Evolutionary conservation across 768 basidiomycete species (phyloP).

Genomic region (Suillus cothurnatus): DNA sequence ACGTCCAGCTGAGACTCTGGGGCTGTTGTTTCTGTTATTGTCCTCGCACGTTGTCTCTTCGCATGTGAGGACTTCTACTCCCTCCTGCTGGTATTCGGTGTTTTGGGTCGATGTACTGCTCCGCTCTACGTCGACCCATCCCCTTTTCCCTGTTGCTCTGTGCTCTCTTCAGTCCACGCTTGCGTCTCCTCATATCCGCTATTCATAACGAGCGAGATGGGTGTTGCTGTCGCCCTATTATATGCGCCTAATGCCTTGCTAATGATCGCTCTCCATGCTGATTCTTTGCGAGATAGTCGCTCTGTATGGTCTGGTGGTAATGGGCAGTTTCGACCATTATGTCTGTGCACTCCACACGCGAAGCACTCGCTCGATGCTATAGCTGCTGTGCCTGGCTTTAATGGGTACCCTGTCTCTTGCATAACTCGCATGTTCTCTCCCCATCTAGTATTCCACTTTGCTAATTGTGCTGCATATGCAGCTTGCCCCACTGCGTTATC

Average conservation of each 20-base stretch:
- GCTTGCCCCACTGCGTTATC: too few relatives aligned
- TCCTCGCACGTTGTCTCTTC: neutral
- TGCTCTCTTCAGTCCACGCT: neutral
- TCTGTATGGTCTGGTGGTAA: too few relatives aligned
- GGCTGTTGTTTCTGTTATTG: neutral
- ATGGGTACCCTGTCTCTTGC: too few relatives aligned
- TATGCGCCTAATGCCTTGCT: neutral
- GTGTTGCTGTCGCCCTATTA: neutral
- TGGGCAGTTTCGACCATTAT: too few relatives aligned
- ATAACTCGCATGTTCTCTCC: too few relatives aligned
- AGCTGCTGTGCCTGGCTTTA: too few relatives aligned
- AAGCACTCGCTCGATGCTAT: too few relatives aligned
- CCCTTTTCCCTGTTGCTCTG: neutral
- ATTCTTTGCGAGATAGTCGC: too few relatives aligned
- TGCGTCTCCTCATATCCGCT: fast-evolving
- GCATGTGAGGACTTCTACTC: neutral
- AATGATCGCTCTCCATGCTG: neutral
- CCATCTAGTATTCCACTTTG: too few relatives aligned
- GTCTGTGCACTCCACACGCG: too few relatives aligned
- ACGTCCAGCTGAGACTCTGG: neutral
- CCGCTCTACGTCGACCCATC: neutral
- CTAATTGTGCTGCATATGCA: too few relatives aligned
- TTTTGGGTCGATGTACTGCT: too few relatives aligned
- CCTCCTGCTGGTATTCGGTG: neutral
- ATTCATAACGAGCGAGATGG: neutral